Evolutionary conservation across 106 monocot species (phyloP).

Genomic region (Vanilla planifolia): DNA sequence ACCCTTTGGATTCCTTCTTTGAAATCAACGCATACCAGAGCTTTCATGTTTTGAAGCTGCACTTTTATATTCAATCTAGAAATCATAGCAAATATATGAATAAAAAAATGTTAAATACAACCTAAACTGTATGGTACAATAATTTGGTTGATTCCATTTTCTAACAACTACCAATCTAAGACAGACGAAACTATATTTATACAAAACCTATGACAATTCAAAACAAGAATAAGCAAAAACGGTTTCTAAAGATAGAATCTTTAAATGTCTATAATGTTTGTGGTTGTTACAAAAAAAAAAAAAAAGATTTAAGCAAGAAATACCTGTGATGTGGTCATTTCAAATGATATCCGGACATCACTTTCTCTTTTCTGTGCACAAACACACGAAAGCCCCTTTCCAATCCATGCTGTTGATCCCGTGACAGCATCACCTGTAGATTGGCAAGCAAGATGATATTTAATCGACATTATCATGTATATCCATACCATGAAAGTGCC

Average conservation of each 20-base stretch:
- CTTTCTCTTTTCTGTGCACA: constrained; percentile 86
- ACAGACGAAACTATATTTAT: no score
- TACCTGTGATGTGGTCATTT: constrained; percentile 79
- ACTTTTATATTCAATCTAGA: no score
- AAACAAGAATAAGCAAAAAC: background rate
- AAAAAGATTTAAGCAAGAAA: background rate
- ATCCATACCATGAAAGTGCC: background rate
- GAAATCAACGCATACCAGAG: no score
- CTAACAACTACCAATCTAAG: no score
- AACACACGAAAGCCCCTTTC: constrained; percentile 89
- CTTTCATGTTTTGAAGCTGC: no score
- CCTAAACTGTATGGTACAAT: no score
- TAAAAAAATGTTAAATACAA: no score
- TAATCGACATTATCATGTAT: background rate
- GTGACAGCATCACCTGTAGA: constrained; percentile 56
- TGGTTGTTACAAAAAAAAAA: background rate
- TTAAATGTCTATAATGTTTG: background rate
- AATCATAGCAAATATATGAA: no score
- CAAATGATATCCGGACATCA: constrained; percentile 68
- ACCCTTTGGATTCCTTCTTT: no score
- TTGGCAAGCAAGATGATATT: constrained; percentile 6
- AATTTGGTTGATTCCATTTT: no score
- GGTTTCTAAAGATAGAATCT: background rate
- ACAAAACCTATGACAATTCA: background rate
- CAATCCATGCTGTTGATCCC: constrained; percentile 93